A percentile compares a stretch with the other conserved stretches of the same genome.
Evolutionary conservation across 1,284 basidiomycete species (phyloP).

Genomic region (Boletus albobrunnescens): DNA sequence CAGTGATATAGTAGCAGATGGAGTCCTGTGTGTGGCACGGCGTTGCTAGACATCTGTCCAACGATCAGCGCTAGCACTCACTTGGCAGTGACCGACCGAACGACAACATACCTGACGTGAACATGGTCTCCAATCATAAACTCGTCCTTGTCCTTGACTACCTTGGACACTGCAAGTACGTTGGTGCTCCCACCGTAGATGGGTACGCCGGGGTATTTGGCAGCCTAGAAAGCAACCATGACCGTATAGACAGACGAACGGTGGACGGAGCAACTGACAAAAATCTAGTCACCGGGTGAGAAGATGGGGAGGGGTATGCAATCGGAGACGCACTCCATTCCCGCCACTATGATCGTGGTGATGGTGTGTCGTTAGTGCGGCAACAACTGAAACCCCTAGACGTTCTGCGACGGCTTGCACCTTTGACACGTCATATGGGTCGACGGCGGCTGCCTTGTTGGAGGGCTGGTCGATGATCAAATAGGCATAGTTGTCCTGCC

Average conservation of each 20-base stretch:
- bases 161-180: slow-evolving; percentile 63
- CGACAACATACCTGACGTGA: slow-evolving; percentile 55
- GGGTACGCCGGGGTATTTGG: slow-evolving; percentile 59
- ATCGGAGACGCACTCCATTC: slow-evolving; percentile 52
- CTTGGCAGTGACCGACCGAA: not conserved
- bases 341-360: slow-evolving; percentile 91
- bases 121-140: slow-evolving; percentile 72
- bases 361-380: slow-evolving; percentile 84
- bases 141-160: slow-evolving; percentile 76
- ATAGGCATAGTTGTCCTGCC: slow-evolving; percentile 87
- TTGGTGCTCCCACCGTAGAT: slow-evolving; percentile 84
- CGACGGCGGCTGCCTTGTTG: slow-evolving; percentile 72
- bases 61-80: slow-evolving; percentile 5
- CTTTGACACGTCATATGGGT: slow-evolving; percentile 80
- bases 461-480: slow-evolving; percentile 72
- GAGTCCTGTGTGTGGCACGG: slow-evolving; percentile 98
- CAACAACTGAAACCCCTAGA: slow-evolving; percentile 68
- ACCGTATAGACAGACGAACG: not conserved
- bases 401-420: slow-evolving; percentile 66
- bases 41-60: slow-evolving; percentile 74
- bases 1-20: slow-evolving; percentile 83
- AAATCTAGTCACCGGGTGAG: slow-evolving; percentile 39
- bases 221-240: slow-evolving; percentile 43
- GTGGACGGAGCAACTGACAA: slow-evolving; percentile 44
- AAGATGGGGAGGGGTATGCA: slow-evolving; percentile 2